Percentiles rank a stretch among this genome's conserved stretches.
phyloP scores from a whole-genome alignment of 208 protist genomes.

The Sergeia podlipaevii region DNA sequence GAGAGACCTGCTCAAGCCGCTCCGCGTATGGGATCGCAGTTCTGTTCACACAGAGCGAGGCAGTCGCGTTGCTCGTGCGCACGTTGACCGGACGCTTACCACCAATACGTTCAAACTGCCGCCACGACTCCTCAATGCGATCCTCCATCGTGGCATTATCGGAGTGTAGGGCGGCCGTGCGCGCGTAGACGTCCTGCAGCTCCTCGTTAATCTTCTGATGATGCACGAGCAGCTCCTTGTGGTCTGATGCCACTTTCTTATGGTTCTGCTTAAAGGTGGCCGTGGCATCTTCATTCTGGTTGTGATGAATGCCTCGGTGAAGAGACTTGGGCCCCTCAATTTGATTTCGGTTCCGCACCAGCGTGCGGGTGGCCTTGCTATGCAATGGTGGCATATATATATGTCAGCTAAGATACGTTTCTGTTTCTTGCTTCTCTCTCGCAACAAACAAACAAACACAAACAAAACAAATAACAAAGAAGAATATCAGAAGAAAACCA shows the following conservation, averaged over 20 bases:
- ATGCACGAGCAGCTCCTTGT: slow-evolving; percentile 81
- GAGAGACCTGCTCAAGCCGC: slow-evolving; percentile 46
- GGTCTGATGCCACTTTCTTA: slow-evolving; percentile 36
- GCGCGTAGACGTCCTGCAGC: slow-evolving; percentile 76
- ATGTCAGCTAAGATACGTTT: too few relatives aligned
- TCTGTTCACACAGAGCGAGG: slow-evolving; percentile 45
- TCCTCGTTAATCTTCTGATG: slow-evolving; percentile 85
- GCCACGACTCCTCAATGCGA: slow-evolving; percentile 82
- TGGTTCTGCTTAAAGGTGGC: slow-evolving; percentile 40
- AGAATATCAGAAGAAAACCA: not conserved
- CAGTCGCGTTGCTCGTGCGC: not conserved
- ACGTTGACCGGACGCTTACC: slow-evolving; percentile 50
- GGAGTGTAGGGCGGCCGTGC: slow-evolving; percentile 66
- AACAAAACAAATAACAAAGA: not conserved
- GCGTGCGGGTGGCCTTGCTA: slow-evolving; percentile 58
- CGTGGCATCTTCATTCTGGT: slow-evolving; percentile 40
- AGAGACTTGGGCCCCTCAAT: slow-evolving; percentile 66
- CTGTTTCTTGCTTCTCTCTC: too few relatives aligned
- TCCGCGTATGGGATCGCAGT: slow-evolving; percentile 57
- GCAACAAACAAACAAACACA: too few relatives aligned
- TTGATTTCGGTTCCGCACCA: slow-evolving; percentile 54
- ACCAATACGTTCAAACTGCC: slow-evolving; percentile 78
- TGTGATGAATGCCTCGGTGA: slow-evolving; percentile 83
- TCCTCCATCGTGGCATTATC: slow-evolving; percentile 83
- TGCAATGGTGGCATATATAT: slow-evolving; percentile 69